These are phyloP conservation scores for Panaeolus papilionaceus DNA, from an alignment of 768 basidiomycete species.

Conservation along the genomic window DNA sequence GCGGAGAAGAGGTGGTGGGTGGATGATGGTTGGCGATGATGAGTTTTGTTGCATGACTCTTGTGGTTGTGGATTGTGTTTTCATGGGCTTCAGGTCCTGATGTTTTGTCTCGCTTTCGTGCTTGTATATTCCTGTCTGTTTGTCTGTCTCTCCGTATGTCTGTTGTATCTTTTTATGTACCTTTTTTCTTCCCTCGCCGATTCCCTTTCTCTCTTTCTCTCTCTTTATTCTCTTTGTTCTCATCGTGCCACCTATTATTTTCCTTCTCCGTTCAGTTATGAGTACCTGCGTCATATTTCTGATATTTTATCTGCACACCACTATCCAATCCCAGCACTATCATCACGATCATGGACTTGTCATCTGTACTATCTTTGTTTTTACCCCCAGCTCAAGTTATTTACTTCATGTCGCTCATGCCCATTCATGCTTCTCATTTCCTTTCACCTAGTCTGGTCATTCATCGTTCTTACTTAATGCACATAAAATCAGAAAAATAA, in stretches of 20 bases:
- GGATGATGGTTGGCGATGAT: constrained; percentile 47
- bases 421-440: background rate
- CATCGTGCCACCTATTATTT: background rate
- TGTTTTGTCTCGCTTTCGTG: constrained; percentile 3
- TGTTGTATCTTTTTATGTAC: background rate
- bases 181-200: background rate
- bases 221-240: constrained; percentile 6
- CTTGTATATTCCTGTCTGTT: background rate
- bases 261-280: background rate
- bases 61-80: background rate
- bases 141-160: background rate
- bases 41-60: background rate
- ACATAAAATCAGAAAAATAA: background rate
- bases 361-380: background rate
- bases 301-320: background rate
- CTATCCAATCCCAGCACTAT: background rate
- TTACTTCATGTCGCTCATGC: too few species aligned
- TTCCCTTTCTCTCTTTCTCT: background rate
- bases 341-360: background rate
- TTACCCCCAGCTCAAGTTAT: background rate
- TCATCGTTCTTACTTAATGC: background rate
- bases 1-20: constrained; percentile 80
- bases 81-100: background rate
- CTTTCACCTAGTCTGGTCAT: background rate
- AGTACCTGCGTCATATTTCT: background rate